Conservation (phyloP, 768 basidiomycete species). For the Pleurotus citrinopileatus region DNA sequence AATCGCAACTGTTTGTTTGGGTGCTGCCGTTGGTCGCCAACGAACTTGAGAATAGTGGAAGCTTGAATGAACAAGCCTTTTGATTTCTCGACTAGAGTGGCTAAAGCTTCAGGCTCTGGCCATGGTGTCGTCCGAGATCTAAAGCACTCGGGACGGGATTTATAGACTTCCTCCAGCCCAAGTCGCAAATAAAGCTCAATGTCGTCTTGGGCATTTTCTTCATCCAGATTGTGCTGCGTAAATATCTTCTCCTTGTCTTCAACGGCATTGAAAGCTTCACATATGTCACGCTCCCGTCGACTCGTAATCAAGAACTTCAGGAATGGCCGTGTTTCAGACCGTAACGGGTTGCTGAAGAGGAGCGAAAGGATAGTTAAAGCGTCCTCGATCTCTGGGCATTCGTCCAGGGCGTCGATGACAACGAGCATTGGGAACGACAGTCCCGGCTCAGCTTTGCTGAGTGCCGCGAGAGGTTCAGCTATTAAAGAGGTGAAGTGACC, state of each 20-base stretch:
- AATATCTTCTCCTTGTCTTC: background rate
- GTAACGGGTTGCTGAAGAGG: background rate
- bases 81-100: constrained; percentile 17
- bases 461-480: constrained; percentile 11
- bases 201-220: background rate
- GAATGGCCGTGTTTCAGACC: background rate
- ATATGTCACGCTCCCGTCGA: constrained; percentile 13
- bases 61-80: constrained; percentile 25
- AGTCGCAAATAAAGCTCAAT: background rate
- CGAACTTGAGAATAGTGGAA: constrained; percentile 22
- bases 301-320: constrained; percentile 13
- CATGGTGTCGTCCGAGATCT: background rate
- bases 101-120: background rate
- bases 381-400: constrained; percentile 9
- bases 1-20: constrained; percentile 5
- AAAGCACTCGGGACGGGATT: background rate
- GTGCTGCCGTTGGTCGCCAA: constrained; percentile 17
- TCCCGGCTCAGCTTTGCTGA: background rate
- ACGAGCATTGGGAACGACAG: background rate
- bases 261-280: background rate
- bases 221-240: background rate
- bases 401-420: constrained; percentile 15
- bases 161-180: too few species aligned
- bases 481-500: constrained; percentile 15
- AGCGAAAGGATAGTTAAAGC: background rate